phyloP scores from a whole-genome alignment of 805 yeast species.

The Nadsonia fulvescens region DNA sequence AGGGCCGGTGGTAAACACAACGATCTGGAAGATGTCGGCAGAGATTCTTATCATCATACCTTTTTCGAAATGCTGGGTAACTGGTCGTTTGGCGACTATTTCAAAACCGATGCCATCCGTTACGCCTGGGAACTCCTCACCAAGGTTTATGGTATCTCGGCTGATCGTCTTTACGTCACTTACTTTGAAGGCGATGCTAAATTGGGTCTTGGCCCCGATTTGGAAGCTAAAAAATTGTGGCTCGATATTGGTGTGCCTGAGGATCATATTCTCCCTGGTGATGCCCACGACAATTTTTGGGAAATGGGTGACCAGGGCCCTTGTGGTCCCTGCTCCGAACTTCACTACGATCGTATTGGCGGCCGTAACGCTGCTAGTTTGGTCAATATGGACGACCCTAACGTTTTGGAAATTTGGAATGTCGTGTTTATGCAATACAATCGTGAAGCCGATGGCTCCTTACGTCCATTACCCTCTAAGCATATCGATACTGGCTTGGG shows the following conservation, averaged over 20 bases:
- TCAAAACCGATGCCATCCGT: conserved; percentile 80
- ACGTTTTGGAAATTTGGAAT: conserved; percentile 96
- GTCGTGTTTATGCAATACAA: conserved; percentile 92
- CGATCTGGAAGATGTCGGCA: conserved; percentile 96
- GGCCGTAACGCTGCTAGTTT: conserved; percentile 86
- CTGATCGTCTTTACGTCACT: conserved; percentile 77
- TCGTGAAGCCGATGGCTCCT: conserved; percentile 73
- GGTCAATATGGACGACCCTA: conserved; percentile 95
- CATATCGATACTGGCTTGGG: conserved; percentile 99
- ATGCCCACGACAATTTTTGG: conserved; percentile 90
- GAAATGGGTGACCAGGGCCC: conserved; percentile 99
- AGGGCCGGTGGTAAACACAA: conserved; percentile 98
- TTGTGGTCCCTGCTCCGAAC: conserved; percentile 97
- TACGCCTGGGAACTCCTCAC: conserved; percentile 89
- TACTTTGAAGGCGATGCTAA: conserved; percentile 87
- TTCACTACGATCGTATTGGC: conserved; percentile 95
- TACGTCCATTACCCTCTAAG: conserved; percentile 76
- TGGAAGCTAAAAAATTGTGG: conserved; percentile 87
- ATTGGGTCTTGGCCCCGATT: conserved; percentile 75
- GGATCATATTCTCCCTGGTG: conserved; percentile 85
- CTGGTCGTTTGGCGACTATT: conserved; percentile 99
- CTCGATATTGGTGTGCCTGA: conserved; percentile 71
- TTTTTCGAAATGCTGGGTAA: conserved; percentile 98
- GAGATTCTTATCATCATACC: conserved; percentile 95
- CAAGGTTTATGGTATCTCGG: conserved; percentile 58